Percentiles rank a stretch among this genome's conserved stretches.
Conservation (phyloP, 495 filamentous ascomycete species). For the Aspergillus egyptiacus region DNA sequence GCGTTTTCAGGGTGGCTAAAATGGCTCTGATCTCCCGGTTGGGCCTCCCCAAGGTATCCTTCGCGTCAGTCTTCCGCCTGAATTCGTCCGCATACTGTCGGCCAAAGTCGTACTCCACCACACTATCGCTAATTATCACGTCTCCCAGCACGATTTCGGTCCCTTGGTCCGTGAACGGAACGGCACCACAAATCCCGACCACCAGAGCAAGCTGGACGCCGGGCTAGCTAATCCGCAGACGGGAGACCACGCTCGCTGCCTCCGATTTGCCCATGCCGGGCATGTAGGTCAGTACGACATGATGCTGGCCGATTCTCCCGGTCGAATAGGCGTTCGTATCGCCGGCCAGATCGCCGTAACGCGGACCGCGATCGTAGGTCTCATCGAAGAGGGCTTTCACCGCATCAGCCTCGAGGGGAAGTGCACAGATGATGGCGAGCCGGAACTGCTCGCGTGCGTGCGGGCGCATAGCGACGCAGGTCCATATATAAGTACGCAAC, state of each 20-base stretch:
- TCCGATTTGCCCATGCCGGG: constrained; percentile 20
- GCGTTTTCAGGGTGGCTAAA: neutral
- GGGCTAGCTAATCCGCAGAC: constrained; percentile 16
- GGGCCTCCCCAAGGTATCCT: constrained; percentile 20
- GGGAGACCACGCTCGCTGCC: constrained; percentile 17
- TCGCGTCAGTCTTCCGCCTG: constrained; percentile 17
- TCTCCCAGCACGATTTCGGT: constrained; percentile 34
- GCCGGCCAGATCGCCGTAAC: constrained; percentile 2
- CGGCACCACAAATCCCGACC: constrained; percentile 28
- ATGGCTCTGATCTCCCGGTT: constrained; percentile 7
- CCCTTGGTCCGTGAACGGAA: constrained; percentile 12
- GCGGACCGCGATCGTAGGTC: neutral
- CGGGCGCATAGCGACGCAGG: no score
- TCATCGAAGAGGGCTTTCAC: constrained; percentile 23
- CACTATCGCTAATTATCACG: constrained; percentile 34
- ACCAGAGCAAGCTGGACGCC: constrained; percentile 21
- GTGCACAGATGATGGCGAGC: constrained; percentile 29
- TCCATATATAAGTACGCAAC: no score
- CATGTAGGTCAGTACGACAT: constrained; percentile 22
- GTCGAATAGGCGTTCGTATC: constrained; percentile 25
- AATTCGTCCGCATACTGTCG: constrained; percentile 19
- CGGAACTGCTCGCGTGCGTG: no score
- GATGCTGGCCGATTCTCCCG: constrained; percentile 20
- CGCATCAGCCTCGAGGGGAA: constrained; percentile 23
- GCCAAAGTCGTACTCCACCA: constrained; percentile 34